phyloP scores from a whole-genome alignment of 2,329 filamentous ascomycete genomes.

The Colletotrichum sojae region DNA sequence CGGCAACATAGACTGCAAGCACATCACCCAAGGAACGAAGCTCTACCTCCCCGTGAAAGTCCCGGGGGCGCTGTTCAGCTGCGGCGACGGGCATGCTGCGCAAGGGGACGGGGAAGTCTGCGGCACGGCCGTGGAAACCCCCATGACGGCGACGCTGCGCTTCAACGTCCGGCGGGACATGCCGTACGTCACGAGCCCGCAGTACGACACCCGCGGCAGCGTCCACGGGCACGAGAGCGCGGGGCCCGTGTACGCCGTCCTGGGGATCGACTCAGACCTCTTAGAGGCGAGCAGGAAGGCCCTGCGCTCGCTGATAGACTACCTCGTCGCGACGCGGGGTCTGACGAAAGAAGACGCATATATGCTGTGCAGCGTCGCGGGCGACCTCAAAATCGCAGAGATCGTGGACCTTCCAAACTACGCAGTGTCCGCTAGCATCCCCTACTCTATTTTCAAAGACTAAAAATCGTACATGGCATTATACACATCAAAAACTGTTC shows the following conservation, averaged over 20 bases:
- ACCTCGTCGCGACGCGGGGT: conserved; percentile 62
- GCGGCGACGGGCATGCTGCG: conserved; percentile 68
- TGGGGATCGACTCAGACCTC: conserved; percentile 63
- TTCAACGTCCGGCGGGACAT: conserved; percentile 63
- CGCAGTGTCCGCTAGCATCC: conserved; percentile 64
- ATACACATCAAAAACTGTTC: neutral
- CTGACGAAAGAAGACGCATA: conserved; percentile 63
- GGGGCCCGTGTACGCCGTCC: conserved; percentile 55
- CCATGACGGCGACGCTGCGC: conserved; percentile 63
- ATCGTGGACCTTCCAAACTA: conserved; percentile 69
- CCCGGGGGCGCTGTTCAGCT: conserved; percentile 65
- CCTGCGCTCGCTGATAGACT: conserved; percentile 62
- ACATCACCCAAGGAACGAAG: conserved; percentile 60
- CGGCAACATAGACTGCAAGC: conserved; percentile 69
- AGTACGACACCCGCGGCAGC: conserved; percentile 56
- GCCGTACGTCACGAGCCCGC: conserved; percentile 61
- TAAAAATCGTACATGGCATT: neutral
- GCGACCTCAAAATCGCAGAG: conserved; percentile 65
- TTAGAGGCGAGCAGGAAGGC: conserved; percentile 64
- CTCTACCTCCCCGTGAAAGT: conserved; percentile 66
- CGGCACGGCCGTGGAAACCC: conserved; percentile 69
- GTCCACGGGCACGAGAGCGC: conserved; percentile 43
- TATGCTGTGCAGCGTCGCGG: conserved; percentile 66
- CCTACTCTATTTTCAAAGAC: conserved; percentile 60
- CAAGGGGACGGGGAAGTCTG: conserved; percentile 70